Evolutionary conservation across 2,329 filamentous ascomycete species (phyloP), one percentile per base, ranked within the genome.

Genomic region (Talaromyces sp.): DNA sequence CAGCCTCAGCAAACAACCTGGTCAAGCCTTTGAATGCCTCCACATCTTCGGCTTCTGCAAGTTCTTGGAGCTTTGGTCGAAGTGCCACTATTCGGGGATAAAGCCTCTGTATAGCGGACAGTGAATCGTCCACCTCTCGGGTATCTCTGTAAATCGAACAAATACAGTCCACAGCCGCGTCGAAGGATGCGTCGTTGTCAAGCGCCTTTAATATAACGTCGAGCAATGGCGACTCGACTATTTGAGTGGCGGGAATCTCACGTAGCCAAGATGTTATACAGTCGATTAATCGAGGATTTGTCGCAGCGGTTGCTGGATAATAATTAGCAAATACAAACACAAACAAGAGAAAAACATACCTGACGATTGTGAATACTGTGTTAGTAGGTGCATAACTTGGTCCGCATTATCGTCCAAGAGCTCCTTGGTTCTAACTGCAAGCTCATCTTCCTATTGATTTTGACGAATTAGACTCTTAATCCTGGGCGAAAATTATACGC

Each of bases 221-320:
- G 70, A 99, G 84, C 15, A 99, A 83, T 7, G 93, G 90, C 1
- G 94, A 97, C 71, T 89, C 90, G 70, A 96, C 90, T 68, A 99
- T 88, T 67, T 91, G 89, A 68, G 85, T 85, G 57, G 96, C 86
- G 0, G 94, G 92, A 7, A 99, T 92, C 79, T 99, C 95, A 71
- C 93, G 88, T 70, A 98, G 86, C 95, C 95, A 99, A 3, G 95
- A 97, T 37, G 93, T 96, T 71, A 98, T 93, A 76, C 95, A 98
- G 73, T 97, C 92, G 76, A 98, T 88, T 57, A 99, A 85, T 73
- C 93, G 90, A 2, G 94, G 93, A 73, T 97, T 97, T 68, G 89
- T 90, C 9, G 92, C 86, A 27, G 94, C 93, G 57, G 87, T 82
- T 60, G 85, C 92, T 93, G 72, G 15, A 52, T 11, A 11, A 33